Evolutionary conservation across 345 rosid species (phyloP), one percentile per base, ranked within the genome.

Genomic region (Nephelium lappaceum): DNA sequence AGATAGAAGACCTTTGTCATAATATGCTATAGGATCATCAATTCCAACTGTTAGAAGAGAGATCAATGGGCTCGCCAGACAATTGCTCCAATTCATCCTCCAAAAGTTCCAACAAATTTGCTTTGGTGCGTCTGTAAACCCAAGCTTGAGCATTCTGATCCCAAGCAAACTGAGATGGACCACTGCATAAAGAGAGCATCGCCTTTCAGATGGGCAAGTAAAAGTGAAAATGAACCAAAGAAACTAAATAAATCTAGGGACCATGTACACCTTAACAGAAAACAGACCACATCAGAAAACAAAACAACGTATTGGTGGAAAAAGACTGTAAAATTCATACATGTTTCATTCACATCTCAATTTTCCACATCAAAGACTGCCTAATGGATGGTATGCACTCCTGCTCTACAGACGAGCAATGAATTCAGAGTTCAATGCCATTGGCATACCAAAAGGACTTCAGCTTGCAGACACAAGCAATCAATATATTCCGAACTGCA

Each of bases 121-220:
- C 94, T 83, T 83, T 88, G 0, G 89, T 93, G 74, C 98, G 79
- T 62, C 95, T 84, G 67, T 93, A 95, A 39, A 95, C 80, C 98
- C 98, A 93, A 25, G 90, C 85, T 75, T 87, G 81, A 62, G 91
- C 82, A 72, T 82, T 83, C 66, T 2, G 82, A 79, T 95, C 98
- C 98, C 98, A 95, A 77, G 93, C 98, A 68, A 91, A 93, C 73
- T 94, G 87, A 27, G 98, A 86, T 11, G 98, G 98, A 65, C 98
- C 98, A 45, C 98, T 95, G 85, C 83, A 67, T 15, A 31, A 23
- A 75, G 75, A 19, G 11, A 77, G 64, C 53, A 45, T 41, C 69
- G 15, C 21, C 36, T 19, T 63, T 57, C 74, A 81, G 23, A 19
- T 11, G 9, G 42, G n/a, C 57, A 39, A 8, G 53, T 8, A 12